A percentile compares a stretch with the other conserved stretches of the same genome.
Evolutionary conservation across 23 red algal species (phyloP).

Genomic region (Agarophyton chilense): DNA sequence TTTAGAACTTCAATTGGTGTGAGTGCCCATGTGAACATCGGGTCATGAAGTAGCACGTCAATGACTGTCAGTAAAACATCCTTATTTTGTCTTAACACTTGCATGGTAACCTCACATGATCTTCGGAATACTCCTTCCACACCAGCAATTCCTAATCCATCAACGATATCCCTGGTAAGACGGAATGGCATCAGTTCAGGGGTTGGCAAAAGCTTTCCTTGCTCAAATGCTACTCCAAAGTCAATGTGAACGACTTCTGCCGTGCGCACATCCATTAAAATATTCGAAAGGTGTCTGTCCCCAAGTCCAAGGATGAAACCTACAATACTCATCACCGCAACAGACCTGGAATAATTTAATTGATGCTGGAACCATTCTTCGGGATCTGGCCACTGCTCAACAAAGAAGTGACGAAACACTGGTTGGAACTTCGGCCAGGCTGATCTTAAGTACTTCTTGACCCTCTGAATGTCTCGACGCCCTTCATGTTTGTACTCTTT

Average conservation of each 20-base stretch:
- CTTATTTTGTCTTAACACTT: slow-evolving; percentile 81
- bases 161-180: slow-evolving; percentile 91
- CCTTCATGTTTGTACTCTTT: background rate
- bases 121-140: slow-evolving; percentile 92
- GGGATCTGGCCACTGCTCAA: slow-evolving; percentile 70
- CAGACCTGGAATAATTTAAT: slow-evolving; percentile 86
- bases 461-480: background rate
- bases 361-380: slow-evolving; percentile 86
- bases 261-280: slow-evolving; percentile 83
- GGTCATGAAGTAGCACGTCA: slow-evolving; percentile 97
- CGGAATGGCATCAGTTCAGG: slow-evolving; percentile 97
- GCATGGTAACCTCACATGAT: slow-evolving; percentile 81
- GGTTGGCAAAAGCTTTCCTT: slow-evolving; percentile 79
- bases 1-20: slow-evolving; percentile 65
- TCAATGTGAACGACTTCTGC: slow-evolving; percentile 97
- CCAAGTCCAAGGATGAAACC: slow-evolving; percentile 96
- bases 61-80: slow-evolving; percentile 83
- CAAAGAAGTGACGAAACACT: slow-evolving; percentile 78
- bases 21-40: slow-evolving; percentile 83
- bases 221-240: slow-evolving; percentile 93
- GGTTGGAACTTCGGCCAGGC: slow-evolving; percentile 69
- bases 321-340: slow-evolving; percentile 92
- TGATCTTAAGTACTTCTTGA: slow-evolving; percentile 24
- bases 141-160: slow-evolving; percentile 90
- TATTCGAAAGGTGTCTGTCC: slow-evolving; percentile 93